Evolutionary conservation across 176 grass and related monocot species (phyloP).

Genomic region (sorghum (Sorghum bicolor)): Sorghum_bicolor_NCBIv3 NC_012872.2:70948001-70948500

Average conservation of each 20-base stretch:
- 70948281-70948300: constrained; percentile 42
- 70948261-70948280: constrained; percentile 38
- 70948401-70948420: constrained; percentile 20
- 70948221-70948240: constrained; percentile 7
- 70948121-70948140: not conserved
- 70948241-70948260: constrained; percentile 40
- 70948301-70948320: not conserved
- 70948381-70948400: constrained; percentile 34
- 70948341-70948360: not conserved
- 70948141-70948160: too few relatives aligned
- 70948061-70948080: not conserved
- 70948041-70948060: not conserved
- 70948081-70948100: not conserved
- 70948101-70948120: not conserved
- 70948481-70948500: not conserved
- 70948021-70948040: too few relatives aligned
- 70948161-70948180: too few relatives aligned
- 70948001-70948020: not conserved
- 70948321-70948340: not conserved
- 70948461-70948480: not conserved
- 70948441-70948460: constrained; percentile 15
- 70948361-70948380: constrained; percentile 34
- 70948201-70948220: not conserved
- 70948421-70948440: not conserved
- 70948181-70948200: too few relatives aligned